A percentile compares a stretch with the other conserved stretches of the same genome.
Conservation (phyloP, 2,329 filamentous ascomycete species). For the Cryphonectria naterciae region DNA sequence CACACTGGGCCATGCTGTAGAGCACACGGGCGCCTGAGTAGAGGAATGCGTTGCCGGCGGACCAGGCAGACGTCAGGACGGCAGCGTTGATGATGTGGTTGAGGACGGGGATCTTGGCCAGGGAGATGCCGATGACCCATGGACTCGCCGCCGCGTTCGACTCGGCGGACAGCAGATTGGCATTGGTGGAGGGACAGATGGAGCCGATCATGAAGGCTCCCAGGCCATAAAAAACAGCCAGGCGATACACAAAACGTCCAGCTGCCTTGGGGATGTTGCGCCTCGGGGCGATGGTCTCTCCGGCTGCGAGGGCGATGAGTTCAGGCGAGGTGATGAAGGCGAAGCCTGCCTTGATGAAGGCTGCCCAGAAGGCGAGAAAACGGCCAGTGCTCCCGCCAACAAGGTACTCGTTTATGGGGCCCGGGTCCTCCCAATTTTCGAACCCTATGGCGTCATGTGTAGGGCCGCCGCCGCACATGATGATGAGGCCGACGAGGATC, state of each 20-base stretch:
- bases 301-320: constrained; percentile 63
- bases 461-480: constrained; percentile 27
- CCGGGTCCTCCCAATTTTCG: constrained; percentile 43
- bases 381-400: constrained; percentile 50
- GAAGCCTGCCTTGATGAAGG: constrained; percentile 62
- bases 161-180: constrained; percentile 56
- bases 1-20: constrained; percentile 68
- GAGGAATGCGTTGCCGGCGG: constrained; percentile 63
- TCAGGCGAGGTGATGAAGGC: constrained; percentile 67
- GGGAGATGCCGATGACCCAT: constrained; percentile 69
- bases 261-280: constrained; percentile 70
- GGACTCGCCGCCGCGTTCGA: constrained; percentile 66
- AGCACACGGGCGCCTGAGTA: constrained; percentile 73
- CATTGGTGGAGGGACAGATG: constrained; percentile 68
- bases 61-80: constrained; percentile 69
- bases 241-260: constrained; percentile 63
- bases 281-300: constrained; percentile 66
- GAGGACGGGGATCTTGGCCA: constrained; percentile 64
- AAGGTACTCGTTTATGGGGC: constrained; percentile 54
- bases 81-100: constrained; percentile 71
- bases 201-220: constrained; percentile 64
- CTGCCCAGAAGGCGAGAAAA: constrained; percentile 64
- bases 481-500: constrained; percentile 26
- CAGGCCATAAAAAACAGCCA: constrained; percentile 67
- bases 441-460: constrained; percentile 37